A percentile compares a stretch with the other conserved stretches of the same genome.
Conservation (phyloP, 2,329 filamentous ascomycete genomes). For the Penicillium brasilianum region DNA sequence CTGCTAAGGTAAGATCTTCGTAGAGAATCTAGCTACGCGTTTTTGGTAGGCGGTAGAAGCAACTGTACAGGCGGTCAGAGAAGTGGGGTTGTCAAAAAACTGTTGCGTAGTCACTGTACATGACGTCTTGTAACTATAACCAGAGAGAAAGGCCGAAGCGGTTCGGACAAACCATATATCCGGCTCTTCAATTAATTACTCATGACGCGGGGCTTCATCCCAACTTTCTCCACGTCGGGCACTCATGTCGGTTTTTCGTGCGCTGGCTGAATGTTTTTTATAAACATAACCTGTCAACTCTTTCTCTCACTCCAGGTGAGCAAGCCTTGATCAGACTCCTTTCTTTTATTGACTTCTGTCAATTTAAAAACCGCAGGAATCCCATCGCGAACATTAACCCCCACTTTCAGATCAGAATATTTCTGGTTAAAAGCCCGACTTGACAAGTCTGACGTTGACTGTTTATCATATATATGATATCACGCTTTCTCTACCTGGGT, state of each 20-base stretch:
- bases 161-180: background rate
- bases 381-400: background rate
- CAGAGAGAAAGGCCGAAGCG: background rate
- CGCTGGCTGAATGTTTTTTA: background rate
- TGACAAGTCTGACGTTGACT: background rate
- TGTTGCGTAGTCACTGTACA: background rate
- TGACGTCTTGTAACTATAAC: background rate
- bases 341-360: background rate
- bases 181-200: slow-evolving; percentile 1
- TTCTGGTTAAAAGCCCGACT: background rate
- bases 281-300: background rate
- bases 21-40: too few species aligned
- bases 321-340: background rate
- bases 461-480: background rate
- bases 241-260: background rate
- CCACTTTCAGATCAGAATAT: background rate
- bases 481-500: background rate
- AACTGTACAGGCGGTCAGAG: background rate
- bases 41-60: background rate
- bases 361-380: background rate
- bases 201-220: background rate
- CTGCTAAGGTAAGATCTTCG: too few species aligned
- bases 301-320: background rate
- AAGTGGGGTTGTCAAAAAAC: background rate
- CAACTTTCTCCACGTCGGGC: background rate